phyloP scores from a whole-genome alignment of 2,329 filamentous ascomycete species.

The Ilyonectria robusta region DNA sequence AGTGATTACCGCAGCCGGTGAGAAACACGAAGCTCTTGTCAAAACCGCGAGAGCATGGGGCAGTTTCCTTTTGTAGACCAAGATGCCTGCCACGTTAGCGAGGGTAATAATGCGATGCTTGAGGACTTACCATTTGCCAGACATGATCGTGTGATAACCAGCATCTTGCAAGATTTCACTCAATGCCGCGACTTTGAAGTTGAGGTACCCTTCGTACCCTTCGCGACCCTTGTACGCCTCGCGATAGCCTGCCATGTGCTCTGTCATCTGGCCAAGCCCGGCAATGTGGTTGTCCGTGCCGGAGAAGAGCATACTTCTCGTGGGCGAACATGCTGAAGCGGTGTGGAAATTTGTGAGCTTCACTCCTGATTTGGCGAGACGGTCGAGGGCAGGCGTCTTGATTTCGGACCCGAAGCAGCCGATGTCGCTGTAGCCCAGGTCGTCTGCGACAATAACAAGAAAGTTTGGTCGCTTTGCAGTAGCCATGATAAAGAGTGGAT shows the following conservation, averaged over 20 bases:
- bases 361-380: conserved; percentile 62
- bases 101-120: neutral
- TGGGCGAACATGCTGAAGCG: conserved; percentile 71
- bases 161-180: conserved; percentile 48
- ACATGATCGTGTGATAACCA: conserved; percentile 51
- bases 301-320: conserved; percentile 71
- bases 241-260: conserved; percentile 46
- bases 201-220: conserved; percentile 51
- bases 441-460: conserved; percentile 48
- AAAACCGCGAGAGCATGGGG: conserved; percentile 52
- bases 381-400: conserved; percentile 69
- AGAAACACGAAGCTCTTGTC: conserved; percentile 59
- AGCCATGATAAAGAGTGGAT: neutral
- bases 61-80: conserved; percentile 27
- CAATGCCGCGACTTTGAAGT: conserved; percentile 48
- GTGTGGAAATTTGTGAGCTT: conserved; percentile 72
- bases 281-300: conserved; percentile 71
- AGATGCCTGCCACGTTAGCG: conserved; percentile 34
- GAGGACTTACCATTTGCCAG: conserved; percentile 47
- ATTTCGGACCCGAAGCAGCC: conserved; percentile 69
- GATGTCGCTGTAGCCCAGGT: conserved; percentile 46
- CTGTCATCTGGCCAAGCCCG: conserved; percentile 68
- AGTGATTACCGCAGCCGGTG: conserved; percentile 65
- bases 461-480: conserved; percentile 41
- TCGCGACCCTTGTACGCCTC: conserved; percentile 28